Evolutionary conservation across 192 early-diverging fungal species (phyloP).

Genomic region (Coemansia aciculifera): DNA sequence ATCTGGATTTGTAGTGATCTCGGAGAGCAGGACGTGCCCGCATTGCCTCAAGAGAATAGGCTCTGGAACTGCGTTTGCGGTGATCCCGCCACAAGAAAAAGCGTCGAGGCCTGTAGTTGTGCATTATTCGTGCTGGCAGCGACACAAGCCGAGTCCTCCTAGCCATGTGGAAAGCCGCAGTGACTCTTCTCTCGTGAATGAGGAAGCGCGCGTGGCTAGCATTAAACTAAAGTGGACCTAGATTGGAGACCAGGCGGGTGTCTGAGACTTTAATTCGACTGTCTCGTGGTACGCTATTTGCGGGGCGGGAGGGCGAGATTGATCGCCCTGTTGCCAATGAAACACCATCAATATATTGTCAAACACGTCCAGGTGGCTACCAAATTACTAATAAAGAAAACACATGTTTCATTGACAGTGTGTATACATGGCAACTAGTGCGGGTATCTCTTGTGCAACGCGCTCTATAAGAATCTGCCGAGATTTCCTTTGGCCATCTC

Average conservation of each 20-base stretch:
- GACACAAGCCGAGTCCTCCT: conserved; percentile 21
- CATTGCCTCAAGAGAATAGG: conserved; percentile 59
- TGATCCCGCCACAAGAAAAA: conserved; percentile 28
- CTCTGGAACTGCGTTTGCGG: conserved; percentile 48
- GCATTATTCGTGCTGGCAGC: conserved; percentile 57
- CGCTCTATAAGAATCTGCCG: conserved; percentile 8
- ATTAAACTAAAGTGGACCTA: conserved; percentile 3
- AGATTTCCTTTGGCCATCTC: conserved; percentile 2
- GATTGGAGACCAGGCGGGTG: conserved; percentile 4
- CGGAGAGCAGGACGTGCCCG: conserved; percentile 48
- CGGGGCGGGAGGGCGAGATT: background rate
- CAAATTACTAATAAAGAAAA: background rate
- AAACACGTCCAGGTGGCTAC: conserved; percentile 2
- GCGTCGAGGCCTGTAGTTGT: conserved; percentile 29
- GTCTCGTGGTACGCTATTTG: background rate
- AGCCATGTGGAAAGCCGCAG: background rate
- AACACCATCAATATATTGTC: background rate
- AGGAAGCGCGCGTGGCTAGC: background rate
- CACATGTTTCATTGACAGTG: background rate
- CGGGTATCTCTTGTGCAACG: background rate
- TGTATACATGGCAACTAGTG: background rate
- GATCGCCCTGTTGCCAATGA: conserved; percentile 1
- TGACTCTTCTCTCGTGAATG: background rate
- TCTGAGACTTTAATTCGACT: background rate
- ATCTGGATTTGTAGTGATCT: conserved; percentile 31